Conservation (phyloP, 2,329 filamentous ascomycete genomes). For the Fusarium bulbicola region DNA sequence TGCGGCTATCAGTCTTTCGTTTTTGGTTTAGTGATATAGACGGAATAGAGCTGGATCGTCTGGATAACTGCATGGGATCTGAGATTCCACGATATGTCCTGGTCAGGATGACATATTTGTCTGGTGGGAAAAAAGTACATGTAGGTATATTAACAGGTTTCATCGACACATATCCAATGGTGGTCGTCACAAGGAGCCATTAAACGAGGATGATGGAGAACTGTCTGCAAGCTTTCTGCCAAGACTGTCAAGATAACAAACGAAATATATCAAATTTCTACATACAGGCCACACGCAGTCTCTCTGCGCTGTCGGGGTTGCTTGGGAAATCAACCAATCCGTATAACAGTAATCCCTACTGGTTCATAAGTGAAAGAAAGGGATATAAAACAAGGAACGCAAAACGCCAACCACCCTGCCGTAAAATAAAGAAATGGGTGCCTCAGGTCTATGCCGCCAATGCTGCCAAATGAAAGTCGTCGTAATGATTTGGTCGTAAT, state of each 20-base stretch:
- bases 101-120: neutral
- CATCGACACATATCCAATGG: neutral
- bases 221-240: neutral
- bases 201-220: neutral
- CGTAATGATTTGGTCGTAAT: constrained; percentile 47
- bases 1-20: neutral
- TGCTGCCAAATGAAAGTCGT: constrained; percentile 48
- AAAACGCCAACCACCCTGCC: constrained; percentile 48
- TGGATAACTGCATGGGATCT: neutral
- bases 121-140: neutral
- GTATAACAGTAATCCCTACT: constrained; percentile 36
- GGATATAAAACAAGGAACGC: constrained; percentile 45
- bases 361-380: constrained; percentile 37
- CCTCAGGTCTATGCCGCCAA: constrained; percentile 50
- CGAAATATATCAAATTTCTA: constrained; percentile 32
- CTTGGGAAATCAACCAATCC: constrained; percentile 12
- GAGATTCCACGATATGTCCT: neutral
- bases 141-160: neutral
- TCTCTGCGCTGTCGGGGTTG: constrained; percentile 16
- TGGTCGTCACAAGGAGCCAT: neutral
- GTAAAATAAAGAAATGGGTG: constrained; percentile 41
- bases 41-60: neutral
- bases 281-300: constrained; percentile 37
- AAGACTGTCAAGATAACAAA: neutral
- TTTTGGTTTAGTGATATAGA: neutral